Evolutionary conservation across 352 stramenopile genomes (phyloP), one percentile per base, ranked within the genome.

Genomic region (Globisporangium radiosum): DNA sequence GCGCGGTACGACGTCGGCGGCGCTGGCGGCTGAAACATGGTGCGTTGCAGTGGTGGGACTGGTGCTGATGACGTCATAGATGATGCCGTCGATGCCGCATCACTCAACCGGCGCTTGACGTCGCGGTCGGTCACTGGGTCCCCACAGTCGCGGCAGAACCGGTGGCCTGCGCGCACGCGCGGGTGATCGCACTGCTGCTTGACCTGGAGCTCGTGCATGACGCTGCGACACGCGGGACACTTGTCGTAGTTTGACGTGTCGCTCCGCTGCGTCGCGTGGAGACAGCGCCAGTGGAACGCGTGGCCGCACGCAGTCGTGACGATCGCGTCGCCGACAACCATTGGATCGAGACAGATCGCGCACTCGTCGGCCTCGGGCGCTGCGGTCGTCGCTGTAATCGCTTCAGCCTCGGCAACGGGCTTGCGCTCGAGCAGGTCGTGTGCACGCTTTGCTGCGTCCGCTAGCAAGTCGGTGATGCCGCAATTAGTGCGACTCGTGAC

Each of bases 121-220:
- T 94, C 82, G 7, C 62, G 69, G 19, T 87, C 71, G 0, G 69
- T 85, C 43, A 89, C 77, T 15, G 66, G 50, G 5, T 60, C 70
- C 5, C 85, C 85, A 56, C 85, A 94, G 56, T 94, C 85, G 7
- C 85, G 72, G 52, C 85, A 94, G 63, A 89, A 94, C 7, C 78
- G 81, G 58, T 94, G 85, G 33, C 81, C 76, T 11, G 83, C 61
- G 6, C 85, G 80, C 54, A 94, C 85, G n/a, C 85, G 81, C 25
- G 85, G 85, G 60, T 94, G 85, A 58, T 94, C 82, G 57, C 85
- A 94, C 52, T 85, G 69, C 68, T 90, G 88, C 66, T 89, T 91
- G 44, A 90, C 73, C 57, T 94, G 80, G 71, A 94, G 85, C 59
- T 94, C 85, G 33, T 63, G 60, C 85, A 94, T 89, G 10, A 64